These are phyloP conservation scores for Trichophyton mentagrophytes DNA, from an alignment of 2,329 filamentous ascomycete species.

Conservation along the genomic window DNA sequence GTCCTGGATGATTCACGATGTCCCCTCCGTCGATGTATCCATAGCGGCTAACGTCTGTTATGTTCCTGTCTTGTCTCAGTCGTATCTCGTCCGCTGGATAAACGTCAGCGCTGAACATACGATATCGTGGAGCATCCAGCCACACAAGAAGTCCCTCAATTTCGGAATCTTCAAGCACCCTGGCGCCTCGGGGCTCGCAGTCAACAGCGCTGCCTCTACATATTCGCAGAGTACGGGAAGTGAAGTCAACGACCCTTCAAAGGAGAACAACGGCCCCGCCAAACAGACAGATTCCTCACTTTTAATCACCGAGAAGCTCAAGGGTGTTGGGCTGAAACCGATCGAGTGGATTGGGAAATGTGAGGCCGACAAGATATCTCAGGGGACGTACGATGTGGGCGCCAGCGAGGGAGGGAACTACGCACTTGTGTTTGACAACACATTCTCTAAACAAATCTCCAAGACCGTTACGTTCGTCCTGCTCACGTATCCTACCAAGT, in stretches of 20 bases:
- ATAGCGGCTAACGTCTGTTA: not conserved
- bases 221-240: constrained; percentile 21
- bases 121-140: constrained; percentile 94
- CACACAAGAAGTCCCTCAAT: constrained; percentile 96
- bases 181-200: constrained; percentile 46
- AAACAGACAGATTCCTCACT: constrained; percentile 49
- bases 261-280: constrained; percentile 19
- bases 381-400: constrained; percentile 73
- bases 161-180: constrained; percentile 98
- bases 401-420: constrained; percentile 77
- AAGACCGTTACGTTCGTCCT: constrained; percentile 94
- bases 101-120: constrained; percentile 81
- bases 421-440: constrained; percentile 95
- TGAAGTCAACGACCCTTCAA: constrained; percentile 20
- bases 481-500: constrained; percentile 78
- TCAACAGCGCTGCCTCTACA: constrained; percentile 17
- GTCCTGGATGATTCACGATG: constrained; percentile 7
- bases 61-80: constrained; percentile 41
- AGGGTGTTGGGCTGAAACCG: constrained; percentile 48
- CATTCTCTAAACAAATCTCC: constrained; percentile 87
- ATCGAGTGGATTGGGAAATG: constrained; percentile 82
- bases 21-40: not conserved
- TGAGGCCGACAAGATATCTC: constrained; percentile 88
- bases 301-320: constrained; percentile 54
- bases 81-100: constrained; percentile 96